Conservation (phyloP, 2,329 filamentous ascomycete species). For the Keithomyces neogunnii region DNA sequence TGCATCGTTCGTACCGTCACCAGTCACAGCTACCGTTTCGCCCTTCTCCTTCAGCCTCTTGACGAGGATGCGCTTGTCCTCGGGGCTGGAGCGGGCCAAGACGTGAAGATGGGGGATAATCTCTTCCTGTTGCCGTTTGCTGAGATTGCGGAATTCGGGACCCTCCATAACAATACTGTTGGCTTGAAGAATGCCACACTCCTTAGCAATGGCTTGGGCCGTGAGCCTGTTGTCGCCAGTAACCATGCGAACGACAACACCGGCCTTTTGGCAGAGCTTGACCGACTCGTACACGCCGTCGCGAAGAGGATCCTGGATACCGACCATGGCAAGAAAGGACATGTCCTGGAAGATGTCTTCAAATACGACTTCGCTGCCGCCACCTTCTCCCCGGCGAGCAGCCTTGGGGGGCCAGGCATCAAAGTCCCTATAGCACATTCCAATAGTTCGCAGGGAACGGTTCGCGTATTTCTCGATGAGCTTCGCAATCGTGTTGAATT, state of each 20-base stretch:
- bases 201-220: conserved; percentile 68
- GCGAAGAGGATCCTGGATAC: conserved; percentile 74
- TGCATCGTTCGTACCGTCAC: conserved; percentile 78
- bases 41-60: conserved; percentile 62
- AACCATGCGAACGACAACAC: conserved; percentile 77
- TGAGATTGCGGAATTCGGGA: conserved; percentile 67
- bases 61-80: conserved; percentile 69
- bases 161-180: conserved; percentile 70
- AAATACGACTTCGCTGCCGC: conserved; percentile 54
- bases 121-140: conserved; percentile 53
- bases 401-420: conserved; percentile 71
- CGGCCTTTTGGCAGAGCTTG: conserved; percentile 62
- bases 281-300: conserved; percentile 68
- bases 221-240: conserved; percentile 77
- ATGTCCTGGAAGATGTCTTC: conserved; percentile 60
- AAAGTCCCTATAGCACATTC: conserved; percentile 76
- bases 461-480: conserved; percentile 73
- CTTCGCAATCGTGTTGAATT: conserved; percentile 48
- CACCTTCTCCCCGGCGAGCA: conserved; percentile 42
- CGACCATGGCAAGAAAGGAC: conserved; percentile 62
- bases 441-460: conserved; percentile 76
- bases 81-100: conserved; percentile 64
- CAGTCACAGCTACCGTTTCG: conserved; percentile 75
- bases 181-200: conserved; percentile 65
- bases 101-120: conserved; percentile 64